Evolutionary conservation across 768 basidiomycete species (phyloP).

Genomic region (Chalciporus chontae): DNA sequence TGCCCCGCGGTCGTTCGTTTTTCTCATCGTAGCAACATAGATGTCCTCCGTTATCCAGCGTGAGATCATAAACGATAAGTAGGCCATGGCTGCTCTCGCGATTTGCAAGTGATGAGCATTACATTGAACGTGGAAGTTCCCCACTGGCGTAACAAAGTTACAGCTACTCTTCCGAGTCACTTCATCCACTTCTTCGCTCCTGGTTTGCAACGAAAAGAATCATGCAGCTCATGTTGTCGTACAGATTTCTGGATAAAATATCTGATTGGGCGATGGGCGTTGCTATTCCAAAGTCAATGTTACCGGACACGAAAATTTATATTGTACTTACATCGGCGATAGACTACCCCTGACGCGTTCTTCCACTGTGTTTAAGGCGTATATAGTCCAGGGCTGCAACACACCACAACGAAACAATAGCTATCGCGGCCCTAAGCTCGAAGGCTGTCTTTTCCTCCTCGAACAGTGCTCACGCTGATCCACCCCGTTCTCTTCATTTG

Average conservation of each 20-base stretch:
- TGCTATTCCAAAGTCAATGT: conserved; percentile 64
- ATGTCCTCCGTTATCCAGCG: too few relatives aligned
- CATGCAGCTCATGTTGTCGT: conserved; percentile 53
- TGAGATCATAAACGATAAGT: too few relatives aligned
- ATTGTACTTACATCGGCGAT: conserved; percentile 43
- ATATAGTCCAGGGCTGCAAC: conserved; percentile 43
- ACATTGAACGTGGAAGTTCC: too few relatives aligned
- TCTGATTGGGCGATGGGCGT: conserved; percentile 55
- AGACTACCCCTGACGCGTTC: background rate
- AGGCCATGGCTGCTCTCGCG: too few relatives aligned
- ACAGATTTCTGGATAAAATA: conserved; percentile 55
- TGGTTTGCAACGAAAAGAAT: background rate
- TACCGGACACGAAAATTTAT: conserved; percentile 59
- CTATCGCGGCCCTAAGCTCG: conserved; percentile 41
- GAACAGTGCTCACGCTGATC: background rate
- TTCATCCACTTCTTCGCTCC: background rate
- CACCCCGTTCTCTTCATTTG: background rate
- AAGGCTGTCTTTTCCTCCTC: background rate
- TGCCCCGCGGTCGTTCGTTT: conserved; percentile 73
- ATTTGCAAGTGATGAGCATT: too few relatives aligned
- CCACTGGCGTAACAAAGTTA: too few relatives aligned
- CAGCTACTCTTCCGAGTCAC: too few relatives aligned
- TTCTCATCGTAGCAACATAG: conserved; percentile 7
- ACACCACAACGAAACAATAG: conserved; percentile 70
- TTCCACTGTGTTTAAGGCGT: background rate